Evolutionary conservation across 805 yeast species (phyloP).

Genomic region (Candida mattraensis): DNA sequence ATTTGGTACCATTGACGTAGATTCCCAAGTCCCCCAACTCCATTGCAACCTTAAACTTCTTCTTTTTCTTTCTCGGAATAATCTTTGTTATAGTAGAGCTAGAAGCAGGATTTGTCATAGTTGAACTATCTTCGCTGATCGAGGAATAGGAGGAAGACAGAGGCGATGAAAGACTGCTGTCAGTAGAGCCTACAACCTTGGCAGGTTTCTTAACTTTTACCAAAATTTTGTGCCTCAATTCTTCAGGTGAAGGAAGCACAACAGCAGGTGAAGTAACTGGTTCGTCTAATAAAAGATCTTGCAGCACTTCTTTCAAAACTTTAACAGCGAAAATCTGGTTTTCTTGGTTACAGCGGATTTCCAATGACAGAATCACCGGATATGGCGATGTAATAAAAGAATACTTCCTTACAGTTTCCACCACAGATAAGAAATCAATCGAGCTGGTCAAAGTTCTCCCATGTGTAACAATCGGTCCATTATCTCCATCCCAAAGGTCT

Average conservation of each 20-base stretch:
- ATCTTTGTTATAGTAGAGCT: conserved; percentile 23
- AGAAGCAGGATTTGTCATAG: conserved; percentile 5
- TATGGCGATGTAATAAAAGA: conserved; percentile 86
- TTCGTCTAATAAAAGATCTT: conserved; percentile 49
- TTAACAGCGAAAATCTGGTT: conserved; percentile 63
- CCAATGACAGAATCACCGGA: conserved; percentile 85
- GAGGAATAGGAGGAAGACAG: conserved; percentile 34
- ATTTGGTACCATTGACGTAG: conserved; percentile 73
- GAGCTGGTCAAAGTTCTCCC: conserved; percentile 82
- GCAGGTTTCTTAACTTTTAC: conserved; percentile 68
- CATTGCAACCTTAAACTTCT: conserved; percentile 31
- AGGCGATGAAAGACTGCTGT: conserved; percentile 5
- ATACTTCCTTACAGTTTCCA: conserved; percentile 73
- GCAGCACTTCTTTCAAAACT: conserved; percentile 56
- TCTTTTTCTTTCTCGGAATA: conserved; percentile 17
- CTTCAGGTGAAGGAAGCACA: conserved; percentile 68
- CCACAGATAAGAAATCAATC: conserved; percentile 65
- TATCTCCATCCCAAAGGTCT: conserved; percentile 84
- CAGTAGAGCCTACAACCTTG: conserved; percentile 13
- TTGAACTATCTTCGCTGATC: conserved; percentile 26
- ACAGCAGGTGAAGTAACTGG: conserved; percentile 33
- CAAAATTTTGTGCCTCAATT: conserved; percentile 67
- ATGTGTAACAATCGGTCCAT: conserved; percentile 86
- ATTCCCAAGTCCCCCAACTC: conserved; percentile 64
- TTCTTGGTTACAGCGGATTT: conserved; percentile 69